phyloP scores from a whole-genome alignment of 495 filamentous ascomycete genomes.

The Tetracladium marchalianum region DNA sequence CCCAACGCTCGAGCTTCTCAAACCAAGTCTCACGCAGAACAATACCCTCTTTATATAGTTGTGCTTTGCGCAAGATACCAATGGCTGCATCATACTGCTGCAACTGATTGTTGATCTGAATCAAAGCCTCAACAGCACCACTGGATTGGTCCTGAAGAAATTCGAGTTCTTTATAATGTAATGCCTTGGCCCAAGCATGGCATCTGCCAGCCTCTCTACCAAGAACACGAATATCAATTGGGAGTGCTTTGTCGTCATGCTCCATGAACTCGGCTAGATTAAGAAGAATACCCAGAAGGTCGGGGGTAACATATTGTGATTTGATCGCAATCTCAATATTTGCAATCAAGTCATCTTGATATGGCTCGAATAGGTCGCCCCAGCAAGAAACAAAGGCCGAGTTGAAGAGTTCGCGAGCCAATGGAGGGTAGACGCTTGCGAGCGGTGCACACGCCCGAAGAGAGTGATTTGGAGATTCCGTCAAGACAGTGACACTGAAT shows the following conservation, averaged over 20 bases:
- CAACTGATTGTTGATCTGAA: conserved; percentile 96
- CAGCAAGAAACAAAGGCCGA: conserved; percentile 98
- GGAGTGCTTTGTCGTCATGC: conserved; percentile 95
- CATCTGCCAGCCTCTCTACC: conserved; percentile 91
- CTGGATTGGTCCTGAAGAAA: conserved; percentile 95
- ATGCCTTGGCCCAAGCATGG: conserved; percentile 93
- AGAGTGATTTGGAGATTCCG: conserved; percentile 92
- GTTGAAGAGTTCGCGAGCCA: conserved; percentile 93
- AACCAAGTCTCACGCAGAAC: conserved; percentile 93
- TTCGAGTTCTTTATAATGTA: conserved; percentile 98
- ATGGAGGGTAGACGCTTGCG: conserved; percentile 79
- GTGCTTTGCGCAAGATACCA: conserved; percentile 88
- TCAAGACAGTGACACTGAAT: conserved; percentile 89
- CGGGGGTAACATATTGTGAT: conserved; percentile 85
- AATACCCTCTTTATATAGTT: conserved; percentile 88
- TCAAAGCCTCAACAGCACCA: conserved; percentile 91
- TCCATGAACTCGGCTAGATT: conserved; percentile 99
- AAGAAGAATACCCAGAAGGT: conserved; percentile 86
- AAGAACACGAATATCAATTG: conserved; percentile 89
- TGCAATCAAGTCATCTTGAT: conserved; percentile 81
- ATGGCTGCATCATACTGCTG: conserved; percentile 97
- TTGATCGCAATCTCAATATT: conserved; percentile 93
- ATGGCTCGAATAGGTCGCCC: conserved; percentile 93
- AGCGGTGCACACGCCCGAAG: conserved; percentile 86
- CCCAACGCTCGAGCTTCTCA: conserved; percentile 96